Percentiles rank a stretch among this genome's conserved stretches.
Conservation (phyloP, 2,329 filamentous ascomycete genomes). For the Stagonosporopsis tanaceti region DNA sequence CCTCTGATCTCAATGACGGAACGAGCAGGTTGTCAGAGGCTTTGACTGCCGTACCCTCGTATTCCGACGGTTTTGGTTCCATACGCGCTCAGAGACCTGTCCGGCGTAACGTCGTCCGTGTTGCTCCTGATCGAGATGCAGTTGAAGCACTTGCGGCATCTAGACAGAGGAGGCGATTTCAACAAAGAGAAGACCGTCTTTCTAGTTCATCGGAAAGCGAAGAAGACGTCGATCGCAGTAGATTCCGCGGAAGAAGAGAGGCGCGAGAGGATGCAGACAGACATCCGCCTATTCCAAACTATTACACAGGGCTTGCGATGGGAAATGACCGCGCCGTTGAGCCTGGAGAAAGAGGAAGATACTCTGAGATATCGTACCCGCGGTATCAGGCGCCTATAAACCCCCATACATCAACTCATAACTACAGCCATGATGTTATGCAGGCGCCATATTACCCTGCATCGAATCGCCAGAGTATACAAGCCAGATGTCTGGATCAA, state of each 20-base stretch:
- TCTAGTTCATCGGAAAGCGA: not conserved
- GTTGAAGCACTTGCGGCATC: not conserved
- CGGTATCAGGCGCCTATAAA: not conserved
- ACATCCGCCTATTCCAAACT: not conserved
- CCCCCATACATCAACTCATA: not conserved
- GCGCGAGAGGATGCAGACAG: not conserved
- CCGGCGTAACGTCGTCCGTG: not conserved
- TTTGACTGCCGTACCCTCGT: not conserved
- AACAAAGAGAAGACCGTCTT: no score
- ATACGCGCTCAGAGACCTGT: not conserved
- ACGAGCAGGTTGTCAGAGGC: not conserved
- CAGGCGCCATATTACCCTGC: not conserved
- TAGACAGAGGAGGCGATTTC: no score
- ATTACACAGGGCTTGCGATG: not conserved
- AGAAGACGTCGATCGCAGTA: not conserved
- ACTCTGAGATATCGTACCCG: not conserved
- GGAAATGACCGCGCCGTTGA: not conserved
- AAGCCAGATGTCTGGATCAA: not conserved
- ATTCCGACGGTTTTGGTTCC: not conserved
- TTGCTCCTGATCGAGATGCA: not conserved
- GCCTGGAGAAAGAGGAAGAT: not conserved
- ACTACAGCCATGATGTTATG: not conserved
- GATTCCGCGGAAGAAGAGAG: not conserved
- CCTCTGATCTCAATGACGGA: not conserved
- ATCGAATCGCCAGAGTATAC: not conserved